Conservation (phyloP, 768 basidiomycete genomes). For the Chalciporus piperatus region DNA sequence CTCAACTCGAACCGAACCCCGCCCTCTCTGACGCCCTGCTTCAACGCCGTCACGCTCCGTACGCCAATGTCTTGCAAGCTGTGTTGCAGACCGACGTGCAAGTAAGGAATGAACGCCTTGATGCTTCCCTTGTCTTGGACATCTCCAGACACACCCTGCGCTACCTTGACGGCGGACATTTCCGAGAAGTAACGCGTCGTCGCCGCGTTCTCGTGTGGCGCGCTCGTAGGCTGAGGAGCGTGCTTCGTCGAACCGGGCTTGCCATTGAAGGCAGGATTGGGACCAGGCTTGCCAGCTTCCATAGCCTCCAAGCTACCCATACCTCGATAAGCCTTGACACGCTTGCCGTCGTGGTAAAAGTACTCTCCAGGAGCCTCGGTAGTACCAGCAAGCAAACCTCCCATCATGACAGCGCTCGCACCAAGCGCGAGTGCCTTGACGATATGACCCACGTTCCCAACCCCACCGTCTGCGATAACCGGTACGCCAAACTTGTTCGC, state of each 20-base stretch:
- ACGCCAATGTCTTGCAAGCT: conserved; percentile 93
- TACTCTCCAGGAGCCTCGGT: conserved; percentile 98
- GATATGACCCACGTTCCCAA: conserved; percentile 94
- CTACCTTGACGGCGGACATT: conserved; percentile 87
- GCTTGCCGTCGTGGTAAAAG: conserved; percentile 98
- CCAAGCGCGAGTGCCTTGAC: conserved; percentile 95
- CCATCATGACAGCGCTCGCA: conserved; percentile 99
- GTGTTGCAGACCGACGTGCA: conserved; percentile 82
- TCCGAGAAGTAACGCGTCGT: conserved; percentile 69
- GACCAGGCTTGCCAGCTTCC: conserved; percentile 65
- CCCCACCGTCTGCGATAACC: conserved; percentile 94
- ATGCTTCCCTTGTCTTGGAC: conserved; percentile 97
- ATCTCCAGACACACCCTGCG: conserved; percentile 93
- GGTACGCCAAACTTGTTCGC: conserved; percentile 91
- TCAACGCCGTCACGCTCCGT: conserved; percentile 60
- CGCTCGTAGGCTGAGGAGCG: conserved; percentile 44
- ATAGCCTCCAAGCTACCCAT: conserved; percentile 97
- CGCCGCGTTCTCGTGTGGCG: conserved; percentile 82
- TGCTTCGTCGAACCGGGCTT: conserved; percentile 41
- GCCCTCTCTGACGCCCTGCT: conserved; percentile 61
- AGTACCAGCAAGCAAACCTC: conserved; percentile 91
- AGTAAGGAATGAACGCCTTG: conserved; percentile 86
- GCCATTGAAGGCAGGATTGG: conserved; percentile 17
- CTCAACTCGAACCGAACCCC: conserved; percentile 86
- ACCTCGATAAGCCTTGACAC: conserved; percentile 97